These are phyloP conservation scores for Leccinum pallidistipes DNA, from an alignment of 1,284 basidiomycete genomes.

Conservation along the genomic window DNA sequence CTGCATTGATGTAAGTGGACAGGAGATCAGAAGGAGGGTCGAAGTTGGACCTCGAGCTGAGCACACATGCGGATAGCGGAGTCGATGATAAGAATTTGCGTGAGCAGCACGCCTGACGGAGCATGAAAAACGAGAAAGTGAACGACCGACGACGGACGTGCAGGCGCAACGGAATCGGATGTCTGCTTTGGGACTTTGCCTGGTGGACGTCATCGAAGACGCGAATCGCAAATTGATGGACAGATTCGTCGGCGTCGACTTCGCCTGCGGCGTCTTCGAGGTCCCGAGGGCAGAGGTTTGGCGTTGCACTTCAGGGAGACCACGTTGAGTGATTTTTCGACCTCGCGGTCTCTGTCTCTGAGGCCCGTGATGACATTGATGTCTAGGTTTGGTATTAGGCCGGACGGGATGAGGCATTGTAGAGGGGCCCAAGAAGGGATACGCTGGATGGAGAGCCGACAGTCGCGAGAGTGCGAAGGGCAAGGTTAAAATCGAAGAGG, in stretches of 20 bases:
- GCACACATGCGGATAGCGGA: constrained; percentile 70
- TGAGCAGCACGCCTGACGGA: constrained; percentile 52
- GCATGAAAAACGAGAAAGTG: constrained; percentile 50
- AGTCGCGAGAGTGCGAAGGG: constrained; percentile 50
- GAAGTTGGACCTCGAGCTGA: constrained; percentile 55
- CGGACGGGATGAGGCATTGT: constrained; percentile 75
- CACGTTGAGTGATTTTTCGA: constrained; percentile 46
- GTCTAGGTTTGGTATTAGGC: constrained; percentile 68
- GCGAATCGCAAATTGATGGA: constrained; percentile 48
- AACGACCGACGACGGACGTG: constrained; percentile 5
- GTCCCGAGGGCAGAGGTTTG: constrained; percentile 17
- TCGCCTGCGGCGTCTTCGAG: constrained; percentile 16
- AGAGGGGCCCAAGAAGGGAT: constrained; percentile 63
- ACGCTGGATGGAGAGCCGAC: constrained; percentile 53
- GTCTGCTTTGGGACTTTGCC: constrained; percentile 29
- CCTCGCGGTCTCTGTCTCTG: constrained; percentile 72
- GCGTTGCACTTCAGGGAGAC: constrained; percentile 46
- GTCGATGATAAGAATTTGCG: constrained; percentile 46
- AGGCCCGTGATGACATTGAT: constrained; percentile 68
- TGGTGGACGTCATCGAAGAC: constrained; percentile 65
- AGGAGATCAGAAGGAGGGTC: constrained; percentile 52
- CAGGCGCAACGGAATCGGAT: not conserved
- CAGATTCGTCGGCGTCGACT: constrained; percentile 43
- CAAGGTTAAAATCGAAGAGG: constrained; percentile 64
- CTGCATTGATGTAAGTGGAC: constrained; percentile 52